Evolutionary conservation across 2,329 filamentous ascomycete genomes (phyloP), one percentile per base, ranked within the genome.

Genomic region (Metarhizium humberi): DNA sequence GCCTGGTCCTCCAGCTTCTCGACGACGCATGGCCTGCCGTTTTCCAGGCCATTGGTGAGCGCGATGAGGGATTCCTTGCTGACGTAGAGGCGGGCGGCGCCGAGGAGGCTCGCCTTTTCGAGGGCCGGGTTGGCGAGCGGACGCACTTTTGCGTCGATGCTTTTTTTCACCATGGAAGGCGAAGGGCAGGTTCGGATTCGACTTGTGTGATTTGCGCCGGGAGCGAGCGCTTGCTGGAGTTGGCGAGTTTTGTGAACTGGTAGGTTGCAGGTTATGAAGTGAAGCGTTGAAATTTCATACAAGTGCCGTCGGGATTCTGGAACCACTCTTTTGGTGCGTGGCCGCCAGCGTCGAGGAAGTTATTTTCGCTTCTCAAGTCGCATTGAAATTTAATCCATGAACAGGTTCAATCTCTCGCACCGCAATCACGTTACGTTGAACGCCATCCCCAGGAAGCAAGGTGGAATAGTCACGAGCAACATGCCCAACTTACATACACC

Each of bases 1-100:
- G 32, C 7, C 3, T 60, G 58, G 50, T 64, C 56, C 6, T 64
- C 65, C 0, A 68, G 51, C 18, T 62, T 67, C 54, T 75, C 73
- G 10, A 78, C 63, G 14, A 70, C 62, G 58, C 77, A 79, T 11
- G 66, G 67, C 50, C 67, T 69, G 16, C 75, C 75, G 38, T 69
- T 72, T 46, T 78, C 74, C 10, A 75, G 64, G 25, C 64, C 67
- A 1, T 73, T 73, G 1, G 71, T 76, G 1, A 78, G 62, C 4
- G 75, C 70, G 16, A 77, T 71, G 48, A 78, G 68, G 1, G 73
- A 67, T 29, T 78, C 75, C 55, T 73, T 75, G 66, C 71, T 75
- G 60, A 78, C 68, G 59, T 78, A 78, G 55, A 78, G 64, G 29
- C 75, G 72, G 1, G 74, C 74, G 2, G 75, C 75, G 52, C 75